These are phyloP conservation scores for Smittium culicis DNA, from an alignment of 371 early-diverging fungal species.

Conservation along the genomic window DNA sequence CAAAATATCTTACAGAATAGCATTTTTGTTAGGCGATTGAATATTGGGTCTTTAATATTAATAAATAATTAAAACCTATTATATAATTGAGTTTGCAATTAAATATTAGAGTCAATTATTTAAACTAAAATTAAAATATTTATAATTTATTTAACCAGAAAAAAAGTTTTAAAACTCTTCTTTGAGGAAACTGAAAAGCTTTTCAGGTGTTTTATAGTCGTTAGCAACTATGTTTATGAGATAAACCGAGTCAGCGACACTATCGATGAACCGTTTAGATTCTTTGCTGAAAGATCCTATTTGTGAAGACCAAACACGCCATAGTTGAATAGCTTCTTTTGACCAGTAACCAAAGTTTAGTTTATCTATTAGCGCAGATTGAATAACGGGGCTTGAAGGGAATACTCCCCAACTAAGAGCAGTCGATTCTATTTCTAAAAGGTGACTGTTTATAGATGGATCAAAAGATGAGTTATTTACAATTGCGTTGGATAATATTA, in stretches of 20 bases:
- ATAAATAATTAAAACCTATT: too few species aligned
- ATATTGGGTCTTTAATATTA: too few species aligned
- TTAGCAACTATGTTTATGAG: conserved; percentile 85
- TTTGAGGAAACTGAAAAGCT: background rate
- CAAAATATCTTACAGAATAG: too few species aligned
- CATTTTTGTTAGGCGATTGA: too few species aligned
- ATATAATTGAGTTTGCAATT: too few species aligned
- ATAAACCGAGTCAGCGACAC: conserved; percentile 49
- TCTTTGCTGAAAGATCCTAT: conserved; percentile 42
- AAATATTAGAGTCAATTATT: too few species aligned
- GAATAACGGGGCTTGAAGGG: conserved; percentile 85
- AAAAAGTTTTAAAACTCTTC: background rate
- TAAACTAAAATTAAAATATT: too few species aligned
- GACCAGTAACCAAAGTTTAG: conserved; percentile 81
- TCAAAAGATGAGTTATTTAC: background rate
- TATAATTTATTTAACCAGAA: too few species aligned
- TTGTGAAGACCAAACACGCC: conserved; percentile 77
- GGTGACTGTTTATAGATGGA: conserved; percentile 13
- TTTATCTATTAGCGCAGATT: conserved; percentile 83
- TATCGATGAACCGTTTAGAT: conserved; percentile 37
- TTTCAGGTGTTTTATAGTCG: conserved; percentile 45
- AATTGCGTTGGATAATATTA: conserved; percentile 15
- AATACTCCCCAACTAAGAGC: conserved; percentile 97
- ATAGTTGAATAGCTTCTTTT: conserved; percentile 77
- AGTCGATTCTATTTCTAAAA: conserved; percentile 38